phyloP scores from a whole-genome alignment of 2,329 filamentous ascomycete genomes.

The Colletotrichum viniferum region DNA sequence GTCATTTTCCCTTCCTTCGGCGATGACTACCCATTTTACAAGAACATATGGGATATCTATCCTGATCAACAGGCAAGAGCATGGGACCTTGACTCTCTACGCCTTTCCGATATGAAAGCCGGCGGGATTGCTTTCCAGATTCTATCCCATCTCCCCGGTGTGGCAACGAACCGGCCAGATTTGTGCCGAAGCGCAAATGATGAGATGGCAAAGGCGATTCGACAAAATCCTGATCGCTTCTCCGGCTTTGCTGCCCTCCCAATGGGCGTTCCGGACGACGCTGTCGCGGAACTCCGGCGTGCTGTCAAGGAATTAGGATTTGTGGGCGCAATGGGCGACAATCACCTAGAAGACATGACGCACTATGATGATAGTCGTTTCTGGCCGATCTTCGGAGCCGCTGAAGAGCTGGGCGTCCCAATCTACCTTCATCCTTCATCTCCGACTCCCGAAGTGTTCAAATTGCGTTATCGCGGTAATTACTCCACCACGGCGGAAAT shows the following conservation, averaged over 20 bases:
- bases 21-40: background rate
- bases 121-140: background rate
- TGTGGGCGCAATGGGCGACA: background rate
- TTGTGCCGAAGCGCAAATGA: background rate
- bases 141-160: background rate
- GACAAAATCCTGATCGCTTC: background rate
- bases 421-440: background rate
- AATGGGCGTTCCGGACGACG: background rate
- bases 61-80: background rate
- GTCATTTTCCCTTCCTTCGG: background rate
- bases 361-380: background rate
- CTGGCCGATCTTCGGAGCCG: background rate
- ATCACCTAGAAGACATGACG: background rate
- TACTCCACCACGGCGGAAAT: background rate
- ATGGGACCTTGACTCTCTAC: background rate
- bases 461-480: background rate
- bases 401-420: background rate
- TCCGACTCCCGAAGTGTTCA: fast-evolving
- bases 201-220: background rate
- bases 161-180: background rate
- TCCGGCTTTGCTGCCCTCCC: background rate
- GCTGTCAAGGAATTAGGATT: fast-evolving
- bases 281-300: fast-evolving
- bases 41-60: background rate
- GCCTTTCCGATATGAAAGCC: background rate